Evolutionary conservation across 2,329 filamentous ascomycete genomes (phyloP), one percentile per base, ranked within the genome.

Genomic region (Alternaria tenuissima): DNA sequence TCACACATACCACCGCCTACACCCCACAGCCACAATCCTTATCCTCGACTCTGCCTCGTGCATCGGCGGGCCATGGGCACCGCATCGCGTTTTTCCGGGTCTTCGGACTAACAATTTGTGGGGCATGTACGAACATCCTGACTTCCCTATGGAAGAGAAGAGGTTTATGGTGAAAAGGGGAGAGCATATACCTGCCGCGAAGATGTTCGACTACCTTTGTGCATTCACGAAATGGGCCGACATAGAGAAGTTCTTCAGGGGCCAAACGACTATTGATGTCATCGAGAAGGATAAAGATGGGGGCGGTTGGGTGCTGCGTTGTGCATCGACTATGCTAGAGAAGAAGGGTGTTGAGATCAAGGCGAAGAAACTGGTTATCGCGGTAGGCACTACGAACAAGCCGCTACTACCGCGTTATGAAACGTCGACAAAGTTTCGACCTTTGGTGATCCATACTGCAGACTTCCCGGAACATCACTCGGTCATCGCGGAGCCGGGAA

Each of bases 301-400:
- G 24, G 59, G 57, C 3, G 64, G 64, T 2, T 70, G 72, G 71
- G 61, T 43, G 18, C 42, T 76, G 43, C 62, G 68, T 16, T 71
- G 67, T 57, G 53, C 30, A 8, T 49, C 44, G 6, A 49, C 30
- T 5, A 24, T 56, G 4, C 54, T 41, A 5, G n/a, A 38, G 0
- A 52, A 41, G 14, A 78, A 79, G 12, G 78, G 69, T 20, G 59
- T 78, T 22, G 71, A 30, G 8, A 66, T 76, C 66, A 32, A 72
- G 67, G 61, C 77, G 1, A 75, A 73, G 14, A 88, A 86, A 68
- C 77, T 91, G 47, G 83, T 91, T 32, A 73, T 91, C 6, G 86
- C 88, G 1, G 88, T 86, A 2, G 89, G 89, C 1, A 75, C 89
- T 24, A 86, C 86, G 0, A 89, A 86, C 3, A 78, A 84, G 47